Conservation (phyloP, 2,329 filamentous ascomycete species). For the Fusarium cicatricum region DNA sequence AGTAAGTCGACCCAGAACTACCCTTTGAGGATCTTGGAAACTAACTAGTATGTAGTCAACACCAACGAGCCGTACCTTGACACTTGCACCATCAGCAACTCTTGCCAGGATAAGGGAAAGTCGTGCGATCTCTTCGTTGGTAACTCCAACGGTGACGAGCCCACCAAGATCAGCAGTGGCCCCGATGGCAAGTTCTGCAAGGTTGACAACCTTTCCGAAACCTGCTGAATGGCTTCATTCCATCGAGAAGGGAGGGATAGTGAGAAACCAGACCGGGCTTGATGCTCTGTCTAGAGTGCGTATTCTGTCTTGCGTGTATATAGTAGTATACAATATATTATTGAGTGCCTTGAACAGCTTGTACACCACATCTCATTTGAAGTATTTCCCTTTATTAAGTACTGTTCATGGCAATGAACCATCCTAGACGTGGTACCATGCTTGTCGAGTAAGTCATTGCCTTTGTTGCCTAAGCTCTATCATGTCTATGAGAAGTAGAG, state of each 20-base stretch:
- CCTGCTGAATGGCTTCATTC: conserved; percentile 14
- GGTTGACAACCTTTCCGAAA: conserved; percentile 18
- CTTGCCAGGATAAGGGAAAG: conserved; percentile 34
- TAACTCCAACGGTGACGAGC: conserved; percentile 30
- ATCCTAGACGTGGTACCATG: too few species aligned
- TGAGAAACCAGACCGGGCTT: neutral
- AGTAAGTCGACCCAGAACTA: conserved; percentile 12
- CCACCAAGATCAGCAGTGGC: conserved; percentile 28
- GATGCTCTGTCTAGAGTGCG: neutral
- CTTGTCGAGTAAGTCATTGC: too few species aligned
- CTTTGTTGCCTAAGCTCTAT: too few species aligned
- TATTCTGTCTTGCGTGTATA: conserved; percentile 5
- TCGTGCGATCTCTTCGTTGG: conserved; percentile 31
- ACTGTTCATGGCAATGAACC: too few species aligned
- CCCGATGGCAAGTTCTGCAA: conserved; percentile 33
- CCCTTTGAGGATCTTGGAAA: neutral
- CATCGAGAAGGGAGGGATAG: neutral
- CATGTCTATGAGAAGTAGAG: too few species aligned
- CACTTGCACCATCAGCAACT: conserved; percentile 35
- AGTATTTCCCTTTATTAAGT: too few species aligned
- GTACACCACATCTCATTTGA: neutral
- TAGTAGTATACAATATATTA: too few species aligned
- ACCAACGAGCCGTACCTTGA: conserved; percentile 34
- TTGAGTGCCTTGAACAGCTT: neutral
- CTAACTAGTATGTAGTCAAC: conserved; percentile 22